These are phyloP conservation scores for Chalciporus chontae DNA, from an alignment of 768 basidiomycete genomes.

Conservation along the genomic window DNA sequence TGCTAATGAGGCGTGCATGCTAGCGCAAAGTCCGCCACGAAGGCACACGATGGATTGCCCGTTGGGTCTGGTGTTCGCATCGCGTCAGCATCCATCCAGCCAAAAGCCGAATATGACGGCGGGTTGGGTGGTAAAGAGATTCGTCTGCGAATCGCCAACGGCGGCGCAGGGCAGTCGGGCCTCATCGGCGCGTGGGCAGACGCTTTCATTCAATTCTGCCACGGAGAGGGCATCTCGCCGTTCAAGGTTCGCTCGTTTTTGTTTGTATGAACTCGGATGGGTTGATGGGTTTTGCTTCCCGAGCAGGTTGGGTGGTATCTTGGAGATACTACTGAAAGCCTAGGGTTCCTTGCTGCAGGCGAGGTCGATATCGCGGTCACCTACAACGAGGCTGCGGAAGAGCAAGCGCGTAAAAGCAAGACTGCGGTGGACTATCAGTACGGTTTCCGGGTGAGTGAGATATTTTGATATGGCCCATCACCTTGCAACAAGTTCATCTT, in stretches of 20 bases:
- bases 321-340: constrained; percentile 52
- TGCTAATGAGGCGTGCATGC: neutral
- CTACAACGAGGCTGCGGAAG: constrained; percentile 51
- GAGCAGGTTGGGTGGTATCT: constrained; percentile 53
- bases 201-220: constrained; percentile 38
- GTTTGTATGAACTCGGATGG: constrained; percentile 1
- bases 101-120: constrained; percentile 38
- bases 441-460: constrained; percentile 41
- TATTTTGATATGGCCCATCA: neutral
- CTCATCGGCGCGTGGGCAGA: constrained; percentile 46
- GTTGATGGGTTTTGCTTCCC: neutral
- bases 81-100: constrained; percentile 9
- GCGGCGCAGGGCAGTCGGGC: constrained; percentile 51
- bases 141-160: constrained; percentile 46
- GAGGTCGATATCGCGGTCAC: constrained; percentile 49
- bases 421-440: constrained; percentile 36
- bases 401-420: constrained; percentile 30
- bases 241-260: constrained; percentile 30
- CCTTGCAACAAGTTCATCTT: neutral
- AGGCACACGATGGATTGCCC: constrained; percentile 1
- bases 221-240: constrained; percentile 22
- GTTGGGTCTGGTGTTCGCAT: constrained; percentile 1
- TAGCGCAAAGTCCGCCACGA: constrained; percentile 2
- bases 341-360: constrained; percentile 39
- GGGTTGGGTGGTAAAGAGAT: constrained; percentile 33